Evolutionary conservation across 2,329 filamentous ascomycete species (phyloP), one percentile per base, ranked within the genome.

Genomic region (Ceratocystis destructans): DNA sequence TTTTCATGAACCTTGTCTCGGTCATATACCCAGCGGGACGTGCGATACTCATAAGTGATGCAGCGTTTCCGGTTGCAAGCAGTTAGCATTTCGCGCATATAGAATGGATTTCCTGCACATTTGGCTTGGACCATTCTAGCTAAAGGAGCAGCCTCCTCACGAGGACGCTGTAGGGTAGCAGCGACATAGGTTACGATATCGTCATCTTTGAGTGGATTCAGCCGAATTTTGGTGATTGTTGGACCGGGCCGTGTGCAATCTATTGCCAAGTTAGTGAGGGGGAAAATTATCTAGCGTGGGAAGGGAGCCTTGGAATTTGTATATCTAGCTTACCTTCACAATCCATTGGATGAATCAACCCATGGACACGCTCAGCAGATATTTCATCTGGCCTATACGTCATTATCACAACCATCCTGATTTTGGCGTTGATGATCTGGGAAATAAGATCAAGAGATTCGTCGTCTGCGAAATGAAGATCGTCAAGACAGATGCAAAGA

Each of bases 21-120:
- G 72, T 95, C 88, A 73, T 87, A 96, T 57, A 87, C 82, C 93
- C 93, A 97, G 59, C 83, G 81, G 61, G 86, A 89, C 69, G 87
- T 84, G 70, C 85, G 86, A 80, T 94, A 96, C 69, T 91, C 90
- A 74, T 96, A 96, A 83, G 87, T 96, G 62, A 96, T 88, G 73
- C 89, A 96, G 70, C 87, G 87, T 72, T 90, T 94, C 50, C 89
- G 85, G 73, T 96, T 87, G 73, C 90, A 95, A 2, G 88, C 87
- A 72, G 89, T 89, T 3, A 96, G 82, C 82, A 96, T 95, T 75
- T 96, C 90, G 66, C 90, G 83, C 74, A 96, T 88, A 72, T 94
- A 95, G 72, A 96, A 96, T 0, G 91, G 87, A 69, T 96, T 96
- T 1, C 92, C 92, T 31, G 83, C 83, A 7, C 89, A 93, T 76